Conservation (phyloP, 805 yeast genomes). For the Monosporozyma solicola region DNA sequence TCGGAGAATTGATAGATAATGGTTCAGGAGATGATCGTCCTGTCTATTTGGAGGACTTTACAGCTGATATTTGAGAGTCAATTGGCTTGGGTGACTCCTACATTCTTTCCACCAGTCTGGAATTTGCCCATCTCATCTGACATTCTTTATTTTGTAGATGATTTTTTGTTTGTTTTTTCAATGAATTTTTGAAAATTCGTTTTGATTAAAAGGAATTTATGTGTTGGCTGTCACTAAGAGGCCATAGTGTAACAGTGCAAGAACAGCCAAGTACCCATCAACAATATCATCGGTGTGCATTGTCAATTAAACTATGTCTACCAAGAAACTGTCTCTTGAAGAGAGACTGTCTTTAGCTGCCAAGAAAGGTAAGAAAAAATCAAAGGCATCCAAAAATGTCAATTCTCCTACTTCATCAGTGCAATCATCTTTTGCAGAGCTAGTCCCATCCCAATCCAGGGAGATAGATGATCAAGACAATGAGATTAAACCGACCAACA, state of each 20-base stretch:
- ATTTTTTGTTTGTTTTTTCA: not conserved
- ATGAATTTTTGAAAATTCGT: not conserved
- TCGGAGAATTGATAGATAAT: not conserved
- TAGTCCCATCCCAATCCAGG: not conserved
- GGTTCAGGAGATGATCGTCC: not conserved
- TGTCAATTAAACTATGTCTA: constrained; percentile 4
- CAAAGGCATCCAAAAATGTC: constrained; percentile 8
- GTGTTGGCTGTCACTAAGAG: not conserved
- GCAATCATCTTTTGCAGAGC: not conserved
- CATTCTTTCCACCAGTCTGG: not conserved
- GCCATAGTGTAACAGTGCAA: not conserved
- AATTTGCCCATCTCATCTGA: not conserved
- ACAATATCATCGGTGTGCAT: not conserved
- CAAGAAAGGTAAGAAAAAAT: constrained; percentile 30
- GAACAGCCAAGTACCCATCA: not conserved
- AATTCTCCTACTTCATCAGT: not conserved
- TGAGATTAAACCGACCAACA: not conserved
- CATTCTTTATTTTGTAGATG: not conserved
- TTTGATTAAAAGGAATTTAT: not conserved
- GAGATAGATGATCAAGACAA: not conserved
- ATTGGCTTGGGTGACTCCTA: too few relatives aligned
- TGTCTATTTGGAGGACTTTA: not conserved
- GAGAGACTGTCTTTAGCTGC: constrained; percentile 84
- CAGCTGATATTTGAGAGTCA: not conserved
- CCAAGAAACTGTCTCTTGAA: constrained; percentile 64